These are phyloP conservation scores for Monosporascus sp. DNA, from an alignment of 2,329 filamentous ascomycete genomes.

Conservation along the genomic window DNA sequence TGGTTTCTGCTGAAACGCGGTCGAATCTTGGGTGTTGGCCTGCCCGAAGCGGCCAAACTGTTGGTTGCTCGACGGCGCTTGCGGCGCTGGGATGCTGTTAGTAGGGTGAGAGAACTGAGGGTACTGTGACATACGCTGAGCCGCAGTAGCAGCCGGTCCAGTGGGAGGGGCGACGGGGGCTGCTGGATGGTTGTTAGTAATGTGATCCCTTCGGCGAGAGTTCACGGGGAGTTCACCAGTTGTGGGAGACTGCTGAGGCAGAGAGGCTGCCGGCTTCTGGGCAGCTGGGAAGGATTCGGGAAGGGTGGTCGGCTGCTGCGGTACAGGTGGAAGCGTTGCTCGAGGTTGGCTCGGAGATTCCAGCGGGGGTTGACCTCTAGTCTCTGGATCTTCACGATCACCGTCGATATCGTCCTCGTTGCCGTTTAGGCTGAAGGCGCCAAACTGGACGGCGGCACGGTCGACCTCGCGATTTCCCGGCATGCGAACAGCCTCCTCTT, in stretches of 20 bases:
- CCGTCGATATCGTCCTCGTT: conserved; percentile 86
- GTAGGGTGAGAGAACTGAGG: conserved; percentile 28
- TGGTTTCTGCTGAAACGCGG: conserved; percentile 66
- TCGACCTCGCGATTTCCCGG: conserved; percentile 94
- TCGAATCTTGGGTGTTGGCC: conserved; percentile 54
- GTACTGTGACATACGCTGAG: conserved; percentile 23
- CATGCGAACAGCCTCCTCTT: conserved; percentile 98
- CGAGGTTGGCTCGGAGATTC: conserved; percentile 87
- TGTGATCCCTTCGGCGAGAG: neutral
- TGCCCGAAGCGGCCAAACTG: conserved; percentile 70
- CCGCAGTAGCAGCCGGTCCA: conserved; percentile 17
- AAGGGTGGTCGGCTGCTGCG: conserved; percentile 49
- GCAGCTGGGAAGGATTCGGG: conserved; percentile 48
- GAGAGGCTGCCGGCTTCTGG: conserved; percentile 49
- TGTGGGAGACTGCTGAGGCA: conserved; percentile 31
- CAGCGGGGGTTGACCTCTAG: conserved; percentile 84
- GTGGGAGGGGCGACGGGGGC: conserved; percentile 25
- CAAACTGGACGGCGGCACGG: conserved; percentile 89
- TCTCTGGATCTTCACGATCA: conserved; percentile 92
- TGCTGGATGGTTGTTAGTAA: conserved; percentile 20
- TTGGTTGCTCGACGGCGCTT: conserved; percentile 52
- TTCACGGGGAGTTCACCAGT: conserved; percentile 22
- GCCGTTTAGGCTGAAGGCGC: conserved; percentile 85
- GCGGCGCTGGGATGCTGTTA: conserved; percentile 40
- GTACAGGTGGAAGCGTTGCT: conserved; percentile 75